Evolutionary conservation across 2,329 filamentous ascomycete species (phyloP), one percentile per base, ranked within the genome.

Genomic region (Pestalotiopsis fici): DNA sequence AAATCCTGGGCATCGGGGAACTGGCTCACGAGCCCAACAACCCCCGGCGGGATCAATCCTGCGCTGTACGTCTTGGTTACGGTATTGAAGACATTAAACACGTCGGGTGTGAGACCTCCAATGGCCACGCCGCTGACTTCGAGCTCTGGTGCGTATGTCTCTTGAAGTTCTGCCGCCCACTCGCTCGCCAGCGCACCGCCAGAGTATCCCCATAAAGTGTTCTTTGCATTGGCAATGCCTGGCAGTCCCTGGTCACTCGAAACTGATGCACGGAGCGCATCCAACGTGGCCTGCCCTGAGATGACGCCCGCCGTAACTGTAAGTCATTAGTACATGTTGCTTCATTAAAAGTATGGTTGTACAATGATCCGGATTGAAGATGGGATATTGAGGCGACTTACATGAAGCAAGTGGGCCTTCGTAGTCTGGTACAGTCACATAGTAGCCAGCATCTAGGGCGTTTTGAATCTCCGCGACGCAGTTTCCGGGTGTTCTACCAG

Each of bases 121-220:
- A 88, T 69, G 0, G 83, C 86, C 1, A 80, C 82, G 2, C 85
- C 86, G 1, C 76, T 76, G 37, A 89, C 79, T 2, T 78, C 74
- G 4, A 89, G 74, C 50, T 87, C 85, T 0, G 86, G 85, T 0
- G 87, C 86, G 68, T 89, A 89, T 4, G 77, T 76, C 0, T 79
- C 76, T 56, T 86, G 84, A 25, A 88, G 73, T 62, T 88, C 85
- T 18, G 83, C 82, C 0, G 86, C 86, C 79, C 82, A 86, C 35
- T 84, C 84, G 2, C 78, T 83, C 0, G 86, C 85, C 21, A 88
- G 69, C 2, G 82, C 81, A 3, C 87, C 87, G 2, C 87, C 87
- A 0, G 83, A 87, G 71, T 88, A 89, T 0, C 87, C 87, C 85
- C 84, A 86, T 66, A 86, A 74, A 0, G 79, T 78, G 50, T 78